Base-by-base conservation (phyloP, 257 asterid species). In the Lycium barbarum region DNA sequence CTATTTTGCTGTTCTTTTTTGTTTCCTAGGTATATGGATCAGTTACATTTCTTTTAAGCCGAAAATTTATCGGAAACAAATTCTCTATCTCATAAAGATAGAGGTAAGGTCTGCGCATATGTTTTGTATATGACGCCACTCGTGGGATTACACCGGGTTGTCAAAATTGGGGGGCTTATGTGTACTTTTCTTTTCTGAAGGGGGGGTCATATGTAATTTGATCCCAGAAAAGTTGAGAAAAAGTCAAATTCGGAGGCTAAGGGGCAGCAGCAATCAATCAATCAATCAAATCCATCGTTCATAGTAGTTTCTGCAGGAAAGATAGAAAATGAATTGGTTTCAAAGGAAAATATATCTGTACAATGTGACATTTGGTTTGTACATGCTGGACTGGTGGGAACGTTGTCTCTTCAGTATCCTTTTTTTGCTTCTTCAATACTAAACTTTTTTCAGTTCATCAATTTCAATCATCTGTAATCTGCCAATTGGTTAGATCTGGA, bases 341-440 rank as follows among this genome's bases (percentile, higher is more conserved):
- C 98, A 93, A 81, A 94, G 95, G 84, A 94, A 94, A 89, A 91
- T 92, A 74, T 91, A 92, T 86, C 95, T 92, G 2, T 94, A 94
- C 92, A 93, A 94, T 68, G 97, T 93, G 22, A 93, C 98, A 35
- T 93, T 93, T 58, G 98, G 98, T n/a, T 95, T 94, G 71, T 95
- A 91, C 86, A 92, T 93, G 98, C 83, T 95, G 84, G 97, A 95
- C 84, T 93, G 97, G 97, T 95, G 98, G 97, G 98, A 95, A 91
- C 97, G 95, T 6, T 95, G 84, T 63, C 95, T 95, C 81, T 91
- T 93, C 93, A 95, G 95, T 93, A 94, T 92, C 97, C 96, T 90
- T 85, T 36, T 74, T 9, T 6, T 3, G 33, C 18, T 59, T 59
- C 18, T 2, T 18, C 9, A n/a, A n/a, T n/a, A 26, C 33, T 26